A percentile compares a stretch with the other conserved stretches of the same genome.
phyloP scores from a whole-genome alignment of 805 yeast genomes.

The Lachancea mirantina region DNA sequence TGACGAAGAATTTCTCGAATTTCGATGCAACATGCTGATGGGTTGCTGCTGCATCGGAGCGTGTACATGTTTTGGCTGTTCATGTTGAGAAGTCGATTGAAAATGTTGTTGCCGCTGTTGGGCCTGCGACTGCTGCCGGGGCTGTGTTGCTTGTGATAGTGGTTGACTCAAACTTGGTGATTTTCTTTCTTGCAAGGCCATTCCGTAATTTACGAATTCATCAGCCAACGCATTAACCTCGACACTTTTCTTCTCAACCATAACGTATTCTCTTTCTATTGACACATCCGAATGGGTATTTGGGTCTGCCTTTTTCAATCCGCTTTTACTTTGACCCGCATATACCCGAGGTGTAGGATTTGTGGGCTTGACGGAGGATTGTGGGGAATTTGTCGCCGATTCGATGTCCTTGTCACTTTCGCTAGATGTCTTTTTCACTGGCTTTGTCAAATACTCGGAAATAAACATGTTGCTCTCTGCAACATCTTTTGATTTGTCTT shows the following conservation, averaged over 20 bases:
- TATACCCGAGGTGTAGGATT: conserved; percentile 11
- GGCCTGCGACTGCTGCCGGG: conserved; percentile 12
- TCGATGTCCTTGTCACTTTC: conserved; percentile 8
- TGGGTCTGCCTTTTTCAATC: conserved; percentile 1
- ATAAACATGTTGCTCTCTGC: conserved; percentile 72
- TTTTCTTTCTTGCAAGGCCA: conserved; percentile 41
- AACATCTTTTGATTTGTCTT: conserved; percentile 53
- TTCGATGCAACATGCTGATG: too few relatives aligned
- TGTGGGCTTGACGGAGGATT: not conserved
- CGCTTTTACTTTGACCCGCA: conserved; percentile 4
- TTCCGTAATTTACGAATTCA: conserved; percentile 63
- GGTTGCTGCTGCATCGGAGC: too few relatives aligned
- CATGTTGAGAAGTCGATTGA: conserved; percentile 1
- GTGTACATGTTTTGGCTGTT: too few relatives aligned
- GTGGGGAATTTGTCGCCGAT: conserved; percentile 12
- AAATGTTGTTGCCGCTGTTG: conserved; percentile 10
- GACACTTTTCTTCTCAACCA: conserved; percentile 88
- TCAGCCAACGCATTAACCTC: conserved; percentile 95
- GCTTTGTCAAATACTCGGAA: conserved; percentile 60
- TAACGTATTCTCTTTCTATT: conserved; percentile 82
- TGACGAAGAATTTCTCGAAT: conserved; percentile 32
- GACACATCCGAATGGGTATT: conserved; percentile 38
- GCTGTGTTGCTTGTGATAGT: conserved; percentile 9
- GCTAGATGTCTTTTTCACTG: conserved; percentile 13
- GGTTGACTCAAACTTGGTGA: conserved; percentile 17